Evolutionary conservation across 108 stramenopile species (phyloP), one percentile per base, ranked within the genome.

Genomic region (Chaetoceros muelleri): DNA sequence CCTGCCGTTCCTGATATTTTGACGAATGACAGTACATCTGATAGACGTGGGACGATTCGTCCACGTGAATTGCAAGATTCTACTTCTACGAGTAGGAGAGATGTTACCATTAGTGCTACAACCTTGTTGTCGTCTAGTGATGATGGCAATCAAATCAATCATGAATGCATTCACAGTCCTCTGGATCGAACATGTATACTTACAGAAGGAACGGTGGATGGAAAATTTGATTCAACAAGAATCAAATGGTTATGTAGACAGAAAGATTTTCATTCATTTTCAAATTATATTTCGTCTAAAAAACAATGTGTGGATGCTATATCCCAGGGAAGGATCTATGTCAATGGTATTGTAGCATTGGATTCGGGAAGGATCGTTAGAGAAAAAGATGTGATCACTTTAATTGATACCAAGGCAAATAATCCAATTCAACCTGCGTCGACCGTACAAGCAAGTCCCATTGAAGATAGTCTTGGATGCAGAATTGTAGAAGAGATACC

Each of bases 281-380:
- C 53, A 21, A 53, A 52, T 24, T 30, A 51, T 31, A 30, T 51
- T 25, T 55, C 53, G 3, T 74, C 81, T 16, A 83, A 80, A 53
- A 60, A 64, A 20, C 55, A 65, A 28, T 71, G 64, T 24, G 67
- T 75, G 56, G 40, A 53, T n/a, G 60, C 69, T 1, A 71, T 84
- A 28, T 72, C 54, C 31, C 31, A 28, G 13, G 78, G 78, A 24
- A 40, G 53, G 10, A 53, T 83, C 0, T 55, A 50, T 51, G 48
- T 83, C n/a, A 76, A 83, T 61, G 62, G 48, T n/a, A n/a, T 3
- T 2, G 57, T 49, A 16, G 79, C 58, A n/a, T 20, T 61, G 10
- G 82, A 84, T 31, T 57, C 73, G n/a, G 64, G 79, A n/a, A 73
- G 79, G 21, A 68, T 84, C 19, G 45, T 70, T 13, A 30, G 52